Conservation (phyloP, 805 yeast genomes). For the Metschnikowia henanensis region DNA sequence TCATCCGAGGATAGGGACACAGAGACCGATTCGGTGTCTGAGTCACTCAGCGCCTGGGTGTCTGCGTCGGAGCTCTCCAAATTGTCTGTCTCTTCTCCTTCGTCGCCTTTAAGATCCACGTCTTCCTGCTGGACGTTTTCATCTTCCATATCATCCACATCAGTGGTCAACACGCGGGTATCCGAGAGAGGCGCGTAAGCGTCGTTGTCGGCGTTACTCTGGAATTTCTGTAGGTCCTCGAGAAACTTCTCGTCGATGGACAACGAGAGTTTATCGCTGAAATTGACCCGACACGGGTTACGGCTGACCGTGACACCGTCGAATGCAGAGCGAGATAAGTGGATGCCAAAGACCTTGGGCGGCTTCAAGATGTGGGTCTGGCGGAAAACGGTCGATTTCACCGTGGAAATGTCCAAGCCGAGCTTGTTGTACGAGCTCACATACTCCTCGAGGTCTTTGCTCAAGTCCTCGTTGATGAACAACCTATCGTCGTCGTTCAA, state of each 20-base stretch:
- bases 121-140: constrained; percentile 39
- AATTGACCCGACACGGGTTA: constrained; percentile 70
- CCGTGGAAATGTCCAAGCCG: constrained; percentile 42
- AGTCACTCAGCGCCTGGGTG: constrained; percentile 7
- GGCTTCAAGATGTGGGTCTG: constrained; percentile 58
- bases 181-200: constrained; percentile 18
- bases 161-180: constrained; percentile 23
- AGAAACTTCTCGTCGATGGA: constrained; percentile 46
- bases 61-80: constrained; percentile 13
- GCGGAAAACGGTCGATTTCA: constrained; percentile 69
- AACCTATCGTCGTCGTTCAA: constrained; percentile 37
- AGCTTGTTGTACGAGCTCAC: constrained; percentile 46
- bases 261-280: constrained; percentile 55
- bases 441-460: constrained; percentile 47
- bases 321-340: constrained; percentile 81
- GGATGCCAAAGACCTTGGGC: constrained; percentile 76
- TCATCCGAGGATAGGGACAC: constrained; percentile 10
- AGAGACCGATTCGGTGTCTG: constrained; percentile 9
- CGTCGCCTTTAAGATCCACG: constrained; percentile 36
- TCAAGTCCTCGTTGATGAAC: constrained; percentile 65
- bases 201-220: constrained; percentile 19
- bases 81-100: constrained; percentile 26
- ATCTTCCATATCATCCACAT: constrained; percentile 29
- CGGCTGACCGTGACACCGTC: constrained; percentile 66
- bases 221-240: constrained; percentile 37